A percentile compares a stretch with the other conserved stretches of the same genome.
Evolutionary conservation across 208 protist species (phyloP).

Genomic region (Paratrypanosoma confusum): DNA sequence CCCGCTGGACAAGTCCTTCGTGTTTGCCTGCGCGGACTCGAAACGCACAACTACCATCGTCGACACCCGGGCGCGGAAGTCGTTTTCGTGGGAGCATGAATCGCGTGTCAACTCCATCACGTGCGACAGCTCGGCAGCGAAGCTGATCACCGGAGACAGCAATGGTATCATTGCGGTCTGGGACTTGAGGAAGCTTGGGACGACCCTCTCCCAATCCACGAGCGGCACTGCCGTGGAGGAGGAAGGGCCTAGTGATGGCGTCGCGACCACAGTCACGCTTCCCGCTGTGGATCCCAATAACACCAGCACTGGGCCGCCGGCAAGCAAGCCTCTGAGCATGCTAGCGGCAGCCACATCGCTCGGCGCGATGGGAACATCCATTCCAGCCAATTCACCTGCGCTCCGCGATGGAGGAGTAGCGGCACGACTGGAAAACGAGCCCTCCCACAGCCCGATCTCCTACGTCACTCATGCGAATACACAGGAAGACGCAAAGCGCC

Average conservation of each 20-base stretch:
- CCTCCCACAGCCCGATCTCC: slow-evolving; percentile 54
- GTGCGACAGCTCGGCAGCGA: slow-evolving; percentile 34
- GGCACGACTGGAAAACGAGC: slow-evolving; percentile 49
- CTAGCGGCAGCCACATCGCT: neutral
- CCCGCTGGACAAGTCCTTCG: slow-evolving; percentile 50
- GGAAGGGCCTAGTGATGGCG: neutral
- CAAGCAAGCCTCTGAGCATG: neutral
- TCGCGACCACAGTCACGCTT: slow-evolving; percentile 1
- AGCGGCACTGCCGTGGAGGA: slow-evolving; percentile 1
- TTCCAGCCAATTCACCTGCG: slow-evolving; percentile 1
- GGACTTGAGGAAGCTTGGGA: slow-evolving; percentile 58
- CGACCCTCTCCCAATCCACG: slow-evolving; percentile 23
- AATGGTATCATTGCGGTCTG: slow-evolving; percentile 71
- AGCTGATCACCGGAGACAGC: slow-evolving; percentile 73
- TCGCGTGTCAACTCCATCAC: slow-evolving; percentile 68
- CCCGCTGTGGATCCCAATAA: neutral
- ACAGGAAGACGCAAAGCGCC: slow-evolving; percentile 51
- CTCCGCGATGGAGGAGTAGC: slow-evolving; percentile 18
- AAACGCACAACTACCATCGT: slow-evolving; percentile 58
- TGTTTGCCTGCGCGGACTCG: slow-evolving; percentile 74
- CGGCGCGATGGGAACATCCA: neutral
- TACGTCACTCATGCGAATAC: slow-evolving; percentile 49
- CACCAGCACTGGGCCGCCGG: neutral
- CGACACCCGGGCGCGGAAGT: slow-evolving; percentile 43
- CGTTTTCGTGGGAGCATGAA: slow-evolving; percentile 45